Evolutionary conservation across 345 rosid species (phyloP), one percentile per base, ranked within the genome.

Genomic region (Aethionema arabicum): DNA sequence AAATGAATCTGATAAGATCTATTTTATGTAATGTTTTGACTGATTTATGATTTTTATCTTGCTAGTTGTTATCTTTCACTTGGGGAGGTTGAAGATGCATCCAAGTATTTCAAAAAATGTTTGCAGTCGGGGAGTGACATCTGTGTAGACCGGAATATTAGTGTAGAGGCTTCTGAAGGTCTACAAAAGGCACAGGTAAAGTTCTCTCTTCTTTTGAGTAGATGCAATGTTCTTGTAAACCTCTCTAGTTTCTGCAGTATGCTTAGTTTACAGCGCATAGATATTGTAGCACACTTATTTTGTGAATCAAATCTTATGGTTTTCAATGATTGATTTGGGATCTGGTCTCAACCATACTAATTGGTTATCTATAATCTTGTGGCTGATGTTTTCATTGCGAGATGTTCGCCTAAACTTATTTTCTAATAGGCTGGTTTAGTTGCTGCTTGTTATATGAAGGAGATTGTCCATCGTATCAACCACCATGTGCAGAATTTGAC

Each of bases 121-220:
- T 79, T 87, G 65, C 95, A 76, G 61, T 68, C 78, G 14, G 96
- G 89, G 69, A 82, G 70, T 72, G 95, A 82, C 49, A 52, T 78
- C n/a, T 88, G 91, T 68, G 91, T 79, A 66, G 97, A 90, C 76
- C 77, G 86, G 61, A 90, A 85, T 72, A 67, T 85, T 66, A 79
- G 83, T 53, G 82, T 86, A 44, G 97, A 90, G 72, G 97, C 96
- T 72, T 86, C 99, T 61, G 97, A 88, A 72, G 93, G 97, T 71
- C 79, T 95, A 61, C 86, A 77, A 70, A 86, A 85, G 78, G 92
- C 86, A 12, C 91, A 86, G 93, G 99, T 90, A 65, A 39, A 57
- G 65, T n/a, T 63, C 49, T 44, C 60, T 57, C n/a, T 64, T 56
- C 43, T 46, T 55, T 38, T 29, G 2, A 41, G 56, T 14, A 27